Base-by-base conservation (phyloP, 805 yeast genomes). In the Zygosaccharomyces pseudorouxii region DNA sequence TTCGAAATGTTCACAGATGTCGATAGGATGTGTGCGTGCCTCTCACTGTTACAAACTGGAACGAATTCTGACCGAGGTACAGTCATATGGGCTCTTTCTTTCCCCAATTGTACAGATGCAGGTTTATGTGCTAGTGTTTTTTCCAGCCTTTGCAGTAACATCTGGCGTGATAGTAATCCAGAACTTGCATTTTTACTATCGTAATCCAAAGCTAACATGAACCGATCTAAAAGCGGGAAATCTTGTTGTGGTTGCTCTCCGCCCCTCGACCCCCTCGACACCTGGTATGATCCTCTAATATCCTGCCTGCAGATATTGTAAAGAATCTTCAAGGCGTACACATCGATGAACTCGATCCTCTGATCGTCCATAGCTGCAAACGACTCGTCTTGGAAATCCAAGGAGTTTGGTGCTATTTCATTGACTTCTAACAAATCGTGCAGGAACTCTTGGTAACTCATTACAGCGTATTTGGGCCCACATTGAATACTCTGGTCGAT, bases 261-360 rank as follows among this genome's bases (percentile, higher is more conserved):
- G 3, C 28, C 28, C 28, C 28, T 14, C 38, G 38, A 5, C 14
- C 11, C 9, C 7, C 8, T n/a, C 16, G n/a, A 14, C 18, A 11
- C 12, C 11, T 27, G 27, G 1, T 20, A 27, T 7, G 11, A n/a
- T 33, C 20, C 22, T n/a, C 37, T 33, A 18, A 11, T 9, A 16
- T 18, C 47, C 25, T 19, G 36, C 45, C 30, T 38, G 12, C 35
- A 49, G 51, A 53, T 78, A 80, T 37, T 60, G 58, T 10, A 49
- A 35, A 65, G 50, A 8, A 58, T 31, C 19, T 51, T 48, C 42
- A 65, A 38, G 4, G 56, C 42, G 18, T 51, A 51, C 2, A 51
- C 50, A 46, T 65, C 60, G 12, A 65, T 53, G 37, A 47, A 54
- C 2, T 54, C 57, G 10, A 64, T 38, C 7, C 27, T 36, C 25